Base-by-base conservation (phyloP, 371 early-diverging fungal genomes). In the Chytridium lagenaria region DNA sequence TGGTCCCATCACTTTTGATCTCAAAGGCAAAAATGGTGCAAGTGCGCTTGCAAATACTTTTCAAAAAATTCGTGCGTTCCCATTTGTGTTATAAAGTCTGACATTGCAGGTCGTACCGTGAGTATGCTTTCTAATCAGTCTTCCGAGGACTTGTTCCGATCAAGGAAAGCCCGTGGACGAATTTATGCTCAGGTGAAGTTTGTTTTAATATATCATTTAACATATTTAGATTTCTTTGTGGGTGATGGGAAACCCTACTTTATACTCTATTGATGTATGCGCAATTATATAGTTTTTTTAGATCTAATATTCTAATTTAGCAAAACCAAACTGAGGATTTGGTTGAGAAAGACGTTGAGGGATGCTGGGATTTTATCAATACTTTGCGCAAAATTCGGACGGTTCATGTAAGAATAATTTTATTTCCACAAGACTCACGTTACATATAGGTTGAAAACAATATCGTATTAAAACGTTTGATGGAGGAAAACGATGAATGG, bases 271-370 rank as follows among this genome's bases (percentile, higher is more conserved):
- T 22, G 55, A 52, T 52, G 55, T 52, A n/a, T 22, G 55, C 26
- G n/a, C 12, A 5, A 26, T 52, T 26, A 52, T n/a, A n/a, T n/a
- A n/a, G n/a, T n/a, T n/a, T 23, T 52, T 52, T 12, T 26, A 52
- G 5, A 52, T 52, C 55, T 52, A 52, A 52, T 44, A 52, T 52
- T 22, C n/a, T 22, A 12, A 12, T 52, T 52, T n/a, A 52, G 55
- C 55, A 52, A 52, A 12, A 52, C 26, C n/a, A n/a, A n/a, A n/a
- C n/a, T n/a, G 55, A 52, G 26, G 55, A 52, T 12, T 23, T 52
- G 5, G 16, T 23, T 22, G 55, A 52, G 12, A 12, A 26, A 12
- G 55, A 52, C 26, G 23, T 52, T 22, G 55, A 52, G 5, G 12
- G 7, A 22, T 52, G 55, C 55, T 12, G 55, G 5, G 55, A 52